Base-by-base conservation (phyloP, 129 eudicot genomes). In the Daucus carota region DNA sequence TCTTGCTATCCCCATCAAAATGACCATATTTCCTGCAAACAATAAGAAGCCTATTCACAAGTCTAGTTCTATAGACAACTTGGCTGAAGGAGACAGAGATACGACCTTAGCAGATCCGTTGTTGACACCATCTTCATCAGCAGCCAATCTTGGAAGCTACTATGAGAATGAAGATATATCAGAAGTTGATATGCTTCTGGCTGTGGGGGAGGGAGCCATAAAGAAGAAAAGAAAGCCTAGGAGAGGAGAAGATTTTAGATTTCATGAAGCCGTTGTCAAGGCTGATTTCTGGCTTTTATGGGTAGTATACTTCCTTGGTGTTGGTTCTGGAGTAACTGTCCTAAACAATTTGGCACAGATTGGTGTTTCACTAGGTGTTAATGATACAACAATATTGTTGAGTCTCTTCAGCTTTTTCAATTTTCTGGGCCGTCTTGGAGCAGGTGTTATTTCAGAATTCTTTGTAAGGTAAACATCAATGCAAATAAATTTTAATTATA, bases 271-370 rank as follows among this genome's bases (percentile, higher is more conserved):
- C 43, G 46, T 94, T 12, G 83, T 91, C 3, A 94, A 94, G 81
- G 98, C 98, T 13, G 98, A 94, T 81, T 94, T 94, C 74, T 94
- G 98, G 98, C 96, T 94, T 80, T 72, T 94, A 76, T 91, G 96
- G 97, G 8, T 85, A 3, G 93, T 89, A 17, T 87, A 87, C 79
- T 94, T 94, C 70, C 75, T 94, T 50, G 97, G 98, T 16, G 98
- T 91, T 34, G 97, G 98, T 31, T 80, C 98, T 32, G 98, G 96
- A 9, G 85, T 91, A n/a, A 94, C 98, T 26, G 97, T 94, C 62
- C 88, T 34, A 45, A 69, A 69, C 76, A 94, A 94, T 85, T 82
- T 94, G 83, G 98, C 98, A 8, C 98, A 94, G 73, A 91, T 94
- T 54, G 98, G 97, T 40, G 89, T 86, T 82, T 82, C 97, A 0